Conservation (phyloP, 257 asterid genomes). For the Echites panduratus region DNA sequence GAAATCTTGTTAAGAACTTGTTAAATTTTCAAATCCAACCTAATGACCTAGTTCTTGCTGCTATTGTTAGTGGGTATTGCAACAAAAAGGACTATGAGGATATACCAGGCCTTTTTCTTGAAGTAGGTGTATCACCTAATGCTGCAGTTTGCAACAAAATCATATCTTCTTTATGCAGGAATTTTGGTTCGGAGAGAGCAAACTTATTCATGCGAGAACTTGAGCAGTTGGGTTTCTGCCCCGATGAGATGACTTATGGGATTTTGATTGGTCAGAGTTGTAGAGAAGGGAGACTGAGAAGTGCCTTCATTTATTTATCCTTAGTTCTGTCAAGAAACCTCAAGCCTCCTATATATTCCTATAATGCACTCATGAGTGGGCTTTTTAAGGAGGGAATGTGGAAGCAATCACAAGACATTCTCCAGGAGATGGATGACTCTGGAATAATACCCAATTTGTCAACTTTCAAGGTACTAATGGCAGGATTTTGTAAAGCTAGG, state of each 20-base stretch:
- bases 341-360: slow-evolving; percentile 57
- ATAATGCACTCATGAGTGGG: slow-evolving; percentile 76
- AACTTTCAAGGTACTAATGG: slow-evolving; percentile 63
- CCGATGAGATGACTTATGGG: slow-evolving; percentile 59
- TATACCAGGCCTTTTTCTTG: slow-evolving; percentile 53
- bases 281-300: slow-evolving; percentile 50
- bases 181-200: slow-evolving; percentile 52
- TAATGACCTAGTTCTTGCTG: slow-evolving; percentile 33
- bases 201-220: slow-evolving; percentile 43
- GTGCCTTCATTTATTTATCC: slow-evolving; percentile 50
- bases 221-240: slow-evolving; percentile 53
- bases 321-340: slow-evolving; percentile 53
- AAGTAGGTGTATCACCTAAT: slow-evolving; percentile 46
- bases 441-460: slow-evolving; percentile 47
- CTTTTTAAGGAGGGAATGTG: slow-evolving; percentile 66
- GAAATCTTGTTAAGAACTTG: slow-evolving; percentile 47
- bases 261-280: slow-evolving; percentile 78
- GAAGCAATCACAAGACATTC: slow-evolving; percentile 51
- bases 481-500: slow-evolving; percentile 66
- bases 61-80: slow-evolving; percentile 58
- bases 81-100: slow-evolving; percentile 79
- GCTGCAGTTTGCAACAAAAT: slow-evolving; percentile 49
- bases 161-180: slow-evolving; percentile 45
- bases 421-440: slow-evolving; percentile 67
- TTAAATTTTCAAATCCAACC: slow-evolving; percentile 42